Evolutionary conservation across 1,139 yeast genomes (phyloP).

Genomic region (Protomyces inundatus): DNA sequence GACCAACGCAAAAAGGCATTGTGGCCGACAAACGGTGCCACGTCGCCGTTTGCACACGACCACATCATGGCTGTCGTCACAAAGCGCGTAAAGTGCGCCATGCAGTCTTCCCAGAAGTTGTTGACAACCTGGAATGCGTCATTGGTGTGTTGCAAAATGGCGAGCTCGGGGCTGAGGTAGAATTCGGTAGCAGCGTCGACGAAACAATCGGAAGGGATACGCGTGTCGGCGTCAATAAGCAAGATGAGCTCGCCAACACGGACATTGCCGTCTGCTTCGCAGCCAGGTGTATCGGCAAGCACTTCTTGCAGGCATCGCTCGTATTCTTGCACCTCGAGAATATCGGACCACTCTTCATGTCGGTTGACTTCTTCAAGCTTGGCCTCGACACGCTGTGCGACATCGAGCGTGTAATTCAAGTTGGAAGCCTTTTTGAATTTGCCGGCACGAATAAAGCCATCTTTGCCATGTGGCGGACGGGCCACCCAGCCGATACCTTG

Average conservation of each 20-base stretch:
- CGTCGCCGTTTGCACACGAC: slow-evolving; percentile 31
- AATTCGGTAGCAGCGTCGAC: slow-evolving; percentile 32
- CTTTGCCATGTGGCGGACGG: slow-evolving; percentile 31
- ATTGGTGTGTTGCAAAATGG: slow-evolving; percentile 30
- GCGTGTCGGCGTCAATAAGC: slow-evolving; percentile 31
- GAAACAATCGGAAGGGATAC: slow-evolving; percentile 31
- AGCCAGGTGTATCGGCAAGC: slow-evolving; percentile 11
- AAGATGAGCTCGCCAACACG: slow-evolving; percentile 31
- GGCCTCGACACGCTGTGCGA: slow-evolving; percentile 30
- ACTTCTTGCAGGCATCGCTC: slow-evolving; percentile 24
- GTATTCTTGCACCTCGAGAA: slow-evolving; percentile 16
- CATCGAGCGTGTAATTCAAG: slow-evolving; percentile 30
- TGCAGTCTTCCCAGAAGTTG: slow-evolving; percentile 31
- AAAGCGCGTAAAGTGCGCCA: slow-evolving; percentile 31
- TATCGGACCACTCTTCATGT: slow-evolving; percentile 23
- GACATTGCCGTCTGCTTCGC: slow-evolving; percentile 30
- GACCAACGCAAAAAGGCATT: slow-evolving; percentile 31
- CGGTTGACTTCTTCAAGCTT: slow-evolving; percentile 26
- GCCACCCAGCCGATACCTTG: slow-evolving; percentile 31
- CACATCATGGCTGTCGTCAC: slow-evolving; percentile 31
- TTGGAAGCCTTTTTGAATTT: slow-evolving; percentile 32
- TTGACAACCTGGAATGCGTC: slow-evolving; percentile 31
- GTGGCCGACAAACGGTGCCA: slow-evolving; percentile 32
- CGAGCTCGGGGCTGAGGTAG: slow-evolving; percentile 30
- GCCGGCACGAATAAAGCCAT: slow-evolving; percentile 31